Percentiles rank a stretch among this genome's conserved stretches.
Evolutionary conservation across 148 eudicot species (phyloP).

Genomic region (Persicaria maculosa): DNA sequence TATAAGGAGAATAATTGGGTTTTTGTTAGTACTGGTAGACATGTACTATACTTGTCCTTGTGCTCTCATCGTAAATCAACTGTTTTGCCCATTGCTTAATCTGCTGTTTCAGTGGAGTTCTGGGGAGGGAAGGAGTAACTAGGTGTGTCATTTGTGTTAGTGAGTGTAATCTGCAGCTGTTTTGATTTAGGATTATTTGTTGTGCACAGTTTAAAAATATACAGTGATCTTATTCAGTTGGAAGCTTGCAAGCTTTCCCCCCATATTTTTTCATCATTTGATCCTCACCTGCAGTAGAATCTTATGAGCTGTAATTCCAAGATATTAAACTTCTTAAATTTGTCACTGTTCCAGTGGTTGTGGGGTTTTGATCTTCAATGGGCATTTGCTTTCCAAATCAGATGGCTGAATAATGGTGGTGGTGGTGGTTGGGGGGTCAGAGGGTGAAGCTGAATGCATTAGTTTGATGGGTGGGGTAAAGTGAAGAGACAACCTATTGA

Average conservation of each 20-base stretch:
- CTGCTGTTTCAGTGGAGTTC: neutral
- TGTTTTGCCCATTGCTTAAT: neutral
- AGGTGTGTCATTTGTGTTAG: neutral
- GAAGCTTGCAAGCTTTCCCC: too few relatives aligned
- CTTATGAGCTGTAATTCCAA: neutral
- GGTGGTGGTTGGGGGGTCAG: neutral
- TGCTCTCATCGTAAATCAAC: neutral
- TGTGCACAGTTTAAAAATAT: too few relatives aligned
- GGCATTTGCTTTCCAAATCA: neutral
- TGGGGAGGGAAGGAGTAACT: neutral
- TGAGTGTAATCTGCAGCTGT: neutral
- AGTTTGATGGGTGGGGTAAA: neutral
- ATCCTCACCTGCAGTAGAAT: neutral
- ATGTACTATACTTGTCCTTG: neutral
- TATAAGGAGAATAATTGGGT: neutral
- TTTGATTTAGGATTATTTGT: too few relatives aligned
- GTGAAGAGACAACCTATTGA: neutral
- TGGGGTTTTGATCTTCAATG: neutral
- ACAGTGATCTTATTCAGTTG: neutral
- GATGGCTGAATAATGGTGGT: neutral
- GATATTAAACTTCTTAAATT: neutral
- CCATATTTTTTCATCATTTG: neutral
- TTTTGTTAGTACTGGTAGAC: too few relatives aligned
- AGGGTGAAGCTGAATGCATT: neutral
- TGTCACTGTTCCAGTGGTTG: neutral